Conservation (phyloP, 2,329 filamentous ascomycete species). For the Exophiala mesophila region DNA sequence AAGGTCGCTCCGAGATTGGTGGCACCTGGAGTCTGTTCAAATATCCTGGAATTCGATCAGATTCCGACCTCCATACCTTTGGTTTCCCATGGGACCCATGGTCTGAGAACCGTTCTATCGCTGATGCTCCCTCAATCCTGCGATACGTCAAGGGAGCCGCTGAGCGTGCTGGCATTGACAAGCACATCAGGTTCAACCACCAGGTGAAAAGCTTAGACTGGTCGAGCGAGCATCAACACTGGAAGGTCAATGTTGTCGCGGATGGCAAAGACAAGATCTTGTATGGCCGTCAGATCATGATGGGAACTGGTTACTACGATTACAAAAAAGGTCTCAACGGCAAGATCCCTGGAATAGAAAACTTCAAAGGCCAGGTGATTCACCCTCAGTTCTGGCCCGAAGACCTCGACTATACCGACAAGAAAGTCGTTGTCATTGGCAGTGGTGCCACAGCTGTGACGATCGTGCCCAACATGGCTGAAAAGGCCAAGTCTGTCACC, state of each 20-base stretch:
- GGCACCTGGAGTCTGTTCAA: conserved; percentile 77
- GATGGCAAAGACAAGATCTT: conserved; percentile 30
- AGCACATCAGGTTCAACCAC: conserved; percentile 51
- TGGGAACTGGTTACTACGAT: conserved; percentile 68
- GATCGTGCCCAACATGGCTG: conserved; percentile 63
- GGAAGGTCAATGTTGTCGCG: conserved; percentile 34
- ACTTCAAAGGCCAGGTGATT: conserved; percentile 58
- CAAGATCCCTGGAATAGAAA: conserved; percentile 61
- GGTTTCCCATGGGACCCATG: conserved; percentile 68
- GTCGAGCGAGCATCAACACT: conserved; percentile 42
- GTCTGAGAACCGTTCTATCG: conserved; percentile 50
- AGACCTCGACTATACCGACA: conserved; percentile 59
- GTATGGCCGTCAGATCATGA: conserved; percentile 49
- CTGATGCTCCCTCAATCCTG: conserved; percentile 49
- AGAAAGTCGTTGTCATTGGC: conserved; percentile 68
- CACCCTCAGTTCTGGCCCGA: conserved; percentile 76
- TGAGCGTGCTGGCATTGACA: conserved; percentile 49
- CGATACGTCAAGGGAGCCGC: conserved; percentile 53
- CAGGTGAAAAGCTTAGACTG: conserved; percentile 50
- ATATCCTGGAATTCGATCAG: conserved; percentile 62
- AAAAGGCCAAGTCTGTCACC: conserved; percentile 62
- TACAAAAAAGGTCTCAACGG: conserved; percentile 59
- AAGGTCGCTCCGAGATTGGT: conserved; percentile 61
- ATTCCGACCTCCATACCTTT: conserved; percentile 59
- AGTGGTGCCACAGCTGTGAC: conserved; percentile 77